Conservation (phyloP, 2,329 filamentous ascomycete genomes). For the Sordariomycetes sp. region DNA sequence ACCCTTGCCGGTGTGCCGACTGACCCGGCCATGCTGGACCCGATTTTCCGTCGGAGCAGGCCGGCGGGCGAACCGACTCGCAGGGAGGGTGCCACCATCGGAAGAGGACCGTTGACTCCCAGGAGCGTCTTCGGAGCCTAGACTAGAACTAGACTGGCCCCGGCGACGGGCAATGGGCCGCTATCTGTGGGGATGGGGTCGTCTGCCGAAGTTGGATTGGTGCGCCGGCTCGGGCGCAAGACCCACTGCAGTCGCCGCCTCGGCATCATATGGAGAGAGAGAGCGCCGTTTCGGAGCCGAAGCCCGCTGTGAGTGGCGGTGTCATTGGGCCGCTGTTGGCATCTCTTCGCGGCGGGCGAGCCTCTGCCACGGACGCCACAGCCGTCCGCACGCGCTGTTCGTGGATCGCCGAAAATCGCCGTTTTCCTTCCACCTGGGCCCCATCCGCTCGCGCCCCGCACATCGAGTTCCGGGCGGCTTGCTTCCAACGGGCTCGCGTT, state of each 20-base stretch:
- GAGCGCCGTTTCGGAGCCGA: background rate
- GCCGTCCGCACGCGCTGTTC: background rate
- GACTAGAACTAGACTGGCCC: background rate
- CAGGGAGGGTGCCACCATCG: background rate
- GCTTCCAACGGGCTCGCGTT: background rate
- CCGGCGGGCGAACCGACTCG: background rate
- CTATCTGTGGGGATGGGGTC: background rate
- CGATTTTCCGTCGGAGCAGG: background rate
- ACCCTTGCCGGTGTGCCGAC: background rate
- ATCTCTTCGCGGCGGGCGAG: background rate
- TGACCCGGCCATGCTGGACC: background rate
- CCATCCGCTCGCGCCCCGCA: background rate
- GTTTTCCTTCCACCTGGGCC: background rate
- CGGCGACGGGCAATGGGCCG: background rate
- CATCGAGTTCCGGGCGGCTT: background rate
- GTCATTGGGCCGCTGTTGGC: background rate
- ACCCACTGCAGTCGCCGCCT: background rate
- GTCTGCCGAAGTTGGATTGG: background rate
- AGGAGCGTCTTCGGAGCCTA: background rate
- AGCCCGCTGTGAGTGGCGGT: background rate
- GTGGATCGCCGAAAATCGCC: background rate
- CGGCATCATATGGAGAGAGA: background rate
- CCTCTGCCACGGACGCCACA: background rate
- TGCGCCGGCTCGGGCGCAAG: background rate
- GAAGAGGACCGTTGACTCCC: background rate